Base-by-base conservation (phyloP, 257 asterid species). In the Phtheirospermum japonicum region DNA sequence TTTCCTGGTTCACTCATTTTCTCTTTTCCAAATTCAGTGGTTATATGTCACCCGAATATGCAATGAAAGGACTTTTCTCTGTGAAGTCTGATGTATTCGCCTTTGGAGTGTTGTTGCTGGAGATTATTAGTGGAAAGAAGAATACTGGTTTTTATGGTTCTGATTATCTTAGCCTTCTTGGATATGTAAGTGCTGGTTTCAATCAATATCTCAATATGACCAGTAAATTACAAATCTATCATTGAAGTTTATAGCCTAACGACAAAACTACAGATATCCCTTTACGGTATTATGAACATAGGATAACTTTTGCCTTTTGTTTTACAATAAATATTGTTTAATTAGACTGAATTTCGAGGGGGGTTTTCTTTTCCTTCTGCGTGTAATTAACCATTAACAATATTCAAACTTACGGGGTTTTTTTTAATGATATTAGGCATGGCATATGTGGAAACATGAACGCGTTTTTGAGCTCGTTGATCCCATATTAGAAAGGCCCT, bases 21-120 rank as follows among this genome's bases (percentile, higher is more conserved):
- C 33, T 32, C 16, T 32, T 48, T 6, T 57, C 49, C 11, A 56
- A 45, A 57, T 30, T 13, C 28, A 72, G 76, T 60, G 76, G 76
- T 53, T 60, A 59, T 31, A 72, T 72, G 76, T 62, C 76, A 0
- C 76, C 76, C 0, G 76, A 72, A 56, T 72, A 72, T 33, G 76
- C 68, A 2, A 26, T n/a, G n/a, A n/a, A n/a, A n/a, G n/a, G n/a
- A n/a, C n/a, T n/a, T n/a, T n/a, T n/a, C n/a, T n/a, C n/a, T 65
- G 53, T 55, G 11, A 72, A 72, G 37, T 72, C 72, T 16, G 76
- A 73, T 59, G 75, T 73, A 10, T 73, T 63, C 45, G 60, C 71
- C 45, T 73, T 73, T 2, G 78, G 78, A 33, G 54, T 73, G n/a
- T 16, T 73, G 46, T 6, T 68, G 30, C 59, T 68, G 13, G 78